A percentile compares a stretch with the other conserved stretches of the same genome.
These are phyloP conservation scores for Neonectria ditissima DNA, from an alignment of 2,329 filamentous ascomycete species.

Conservation along the genomic window DNA sequence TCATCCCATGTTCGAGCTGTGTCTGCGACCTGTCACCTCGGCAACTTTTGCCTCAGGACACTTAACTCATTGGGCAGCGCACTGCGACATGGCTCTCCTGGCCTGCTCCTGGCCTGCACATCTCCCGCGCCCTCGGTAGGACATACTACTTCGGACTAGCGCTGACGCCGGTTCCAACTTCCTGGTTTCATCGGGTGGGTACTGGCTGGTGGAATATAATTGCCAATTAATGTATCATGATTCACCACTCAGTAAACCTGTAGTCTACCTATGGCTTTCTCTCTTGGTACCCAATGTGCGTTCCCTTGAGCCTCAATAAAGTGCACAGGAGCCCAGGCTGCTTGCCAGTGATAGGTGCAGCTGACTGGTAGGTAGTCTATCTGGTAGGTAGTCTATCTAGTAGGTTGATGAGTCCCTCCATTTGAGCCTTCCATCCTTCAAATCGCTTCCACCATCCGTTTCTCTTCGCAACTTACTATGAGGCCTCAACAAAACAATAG, in stretches of 20 bases:
- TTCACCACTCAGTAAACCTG: slow-evolving; percentile 7
- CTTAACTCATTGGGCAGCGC: slow-evolving; percentile 11
- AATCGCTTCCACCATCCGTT: not conserved
- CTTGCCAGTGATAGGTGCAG: too few species aligned
- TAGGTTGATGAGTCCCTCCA: not conserved
- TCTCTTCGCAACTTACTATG: too few species aligned
- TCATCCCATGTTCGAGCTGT: not conserved
- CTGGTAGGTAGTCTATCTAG: too few species aligned
- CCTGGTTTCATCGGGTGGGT: not conserved
- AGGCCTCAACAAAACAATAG: not conserved
- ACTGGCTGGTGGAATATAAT: not conserved
- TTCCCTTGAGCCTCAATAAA: not conserved
- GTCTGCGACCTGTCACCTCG: not conserved
- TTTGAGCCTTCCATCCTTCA: not conserved
- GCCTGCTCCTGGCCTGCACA: not conserved
- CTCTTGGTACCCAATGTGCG: not conserved
- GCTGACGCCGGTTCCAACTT: slow-evolving; percentile 10
- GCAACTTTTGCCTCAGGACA: not conserved
- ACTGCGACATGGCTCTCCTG: slow-evolving; percentile 1
- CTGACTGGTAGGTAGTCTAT: too few species aligned
- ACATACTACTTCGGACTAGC: not conserved
- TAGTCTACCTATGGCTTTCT: not conserved
- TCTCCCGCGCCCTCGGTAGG: slow-evolving; percentile 15
- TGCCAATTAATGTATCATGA: slow-evolving; percentile 6
- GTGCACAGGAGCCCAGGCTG: too few species aligned